A percentile compares a stretch with the other conserved stretches of the same genome.
Conservation (phyloP, 2,329 filamentous ascomycete genomes). For the Penicillium sp. region DNA sequence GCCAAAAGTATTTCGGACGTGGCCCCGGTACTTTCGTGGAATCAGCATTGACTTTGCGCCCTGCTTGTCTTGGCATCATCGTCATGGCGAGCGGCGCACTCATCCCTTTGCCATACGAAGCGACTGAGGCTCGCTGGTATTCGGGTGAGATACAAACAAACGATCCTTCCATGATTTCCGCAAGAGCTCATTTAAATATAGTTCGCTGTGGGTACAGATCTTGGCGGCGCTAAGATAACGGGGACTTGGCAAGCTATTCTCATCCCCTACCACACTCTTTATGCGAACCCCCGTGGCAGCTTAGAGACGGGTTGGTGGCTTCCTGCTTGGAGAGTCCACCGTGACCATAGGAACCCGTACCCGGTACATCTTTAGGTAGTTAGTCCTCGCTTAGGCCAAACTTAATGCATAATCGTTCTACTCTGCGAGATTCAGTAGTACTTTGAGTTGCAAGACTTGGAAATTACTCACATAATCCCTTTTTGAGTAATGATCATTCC, state of each 20-base stretch:
- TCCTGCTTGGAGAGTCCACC: background rate
- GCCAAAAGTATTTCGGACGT: background rate
- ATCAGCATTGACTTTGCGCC: background rate
- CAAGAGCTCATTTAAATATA: background rate
- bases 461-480: no score
- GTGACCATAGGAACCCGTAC: background rate
- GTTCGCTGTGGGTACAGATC: background rate
- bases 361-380: background rate
- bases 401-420: background rate
- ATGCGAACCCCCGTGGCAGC: background rate
- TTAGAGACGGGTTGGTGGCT: background rate
- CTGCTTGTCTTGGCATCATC: slow-evolving; percentile 22
- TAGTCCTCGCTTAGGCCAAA: background rate
- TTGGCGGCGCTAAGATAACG: background rate
- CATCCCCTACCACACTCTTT: background rate
- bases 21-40: background rate
- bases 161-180: background rate
- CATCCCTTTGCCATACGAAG: background rate
- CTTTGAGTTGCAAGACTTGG: no score
- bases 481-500: no score
- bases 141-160: background rate
- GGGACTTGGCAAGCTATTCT: background rate
- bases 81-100: slow-evolving; percentile 19
- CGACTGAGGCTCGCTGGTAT: background rate
- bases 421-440: no score